These are phyloP conservation scores for Colletotrichum shisoi DNA, from an alignment of 2,329 filamentous ascomycete genomes.

Conservation along the genomic window DNA sequence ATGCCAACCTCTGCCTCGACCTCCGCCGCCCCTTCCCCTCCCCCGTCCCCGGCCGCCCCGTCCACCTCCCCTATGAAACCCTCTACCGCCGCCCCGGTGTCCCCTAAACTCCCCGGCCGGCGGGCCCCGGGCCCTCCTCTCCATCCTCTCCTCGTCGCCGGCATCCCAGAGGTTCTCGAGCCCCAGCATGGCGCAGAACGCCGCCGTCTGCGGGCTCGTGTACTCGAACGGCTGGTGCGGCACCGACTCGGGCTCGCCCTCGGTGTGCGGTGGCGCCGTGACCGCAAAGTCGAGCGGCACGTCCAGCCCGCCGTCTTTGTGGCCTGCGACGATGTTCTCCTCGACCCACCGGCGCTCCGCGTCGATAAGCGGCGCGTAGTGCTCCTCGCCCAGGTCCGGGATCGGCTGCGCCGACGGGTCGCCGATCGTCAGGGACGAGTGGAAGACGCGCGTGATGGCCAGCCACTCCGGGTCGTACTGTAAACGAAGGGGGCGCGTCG, in stretches of 20 bases:
- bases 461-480: constrained; percentile 95
- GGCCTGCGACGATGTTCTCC: constrained; percentile 77
- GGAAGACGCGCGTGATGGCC: constrained; percentile 86
- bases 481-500: constrained; percentile 63
- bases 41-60: constrained; percentile 50
- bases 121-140: constrained; percentile 67
- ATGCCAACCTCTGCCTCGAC: constrained; percentile 41
- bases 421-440: constrained; percentile 69
- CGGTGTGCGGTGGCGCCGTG: constrained; percentile 77
- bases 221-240: constrained; percentile 77
- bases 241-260: constrained; percentile 63
- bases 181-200: constrained; percentile 79
- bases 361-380: constrained; percentile 73
- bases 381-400: constrained; percentile 70
- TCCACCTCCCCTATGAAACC: constrained; percentile 48
- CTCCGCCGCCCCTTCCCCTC: constrained; percentile 46
- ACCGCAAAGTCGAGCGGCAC: constrained; percentile 80
- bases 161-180: constrained; percentile 80
- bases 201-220: constrained; percentile 83
- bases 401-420: constrained; percentile 62
- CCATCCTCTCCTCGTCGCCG: constrained; percentile 72
- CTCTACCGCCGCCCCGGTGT: constrained; percentile 48
- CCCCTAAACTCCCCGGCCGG: constrained; percentile 50
- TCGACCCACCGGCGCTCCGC: constrained; percentile 81
- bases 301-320: constrained; percentile 63